A percentile compares a stretch with the other conserved stretches of the same genome.
Evolutionary conservation across 176 grass and related monocot species (phyloP).

Genomic region (Ensete glaucum): DNA sequence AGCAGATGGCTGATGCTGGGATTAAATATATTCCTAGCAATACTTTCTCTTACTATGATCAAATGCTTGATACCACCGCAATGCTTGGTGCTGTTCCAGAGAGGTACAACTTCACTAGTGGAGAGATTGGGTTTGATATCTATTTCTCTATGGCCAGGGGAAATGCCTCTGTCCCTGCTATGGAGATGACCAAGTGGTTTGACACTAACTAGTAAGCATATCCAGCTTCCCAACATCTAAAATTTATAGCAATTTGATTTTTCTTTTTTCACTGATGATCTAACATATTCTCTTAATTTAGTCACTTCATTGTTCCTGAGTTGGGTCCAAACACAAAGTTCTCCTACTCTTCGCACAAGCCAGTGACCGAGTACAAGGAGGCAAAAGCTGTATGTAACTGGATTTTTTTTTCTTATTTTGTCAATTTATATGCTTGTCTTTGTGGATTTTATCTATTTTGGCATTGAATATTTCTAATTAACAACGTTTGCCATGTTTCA

Average conservation of each 20-base stretch:
- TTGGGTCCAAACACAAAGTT: constrained; percentile 73
- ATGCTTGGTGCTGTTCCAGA: constrained; percentile 88
- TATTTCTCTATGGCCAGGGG: constrained; percentile 99
- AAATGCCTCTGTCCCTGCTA: constrained; percentile 85
- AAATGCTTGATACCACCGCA: constrained; percentile 82
- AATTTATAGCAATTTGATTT: background rate
- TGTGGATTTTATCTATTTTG: background rate
- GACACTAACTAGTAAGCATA: constrained; percentile 91
- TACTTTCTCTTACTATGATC: constrained; percentile 85
- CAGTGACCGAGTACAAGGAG: constrained; percentile 78
- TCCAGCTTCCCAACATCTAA: background rate
- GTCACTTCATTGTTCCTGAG: constrained; percentile 92
- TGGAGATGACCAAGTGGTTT: constrained; percentile 99
- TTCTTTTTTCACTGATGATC: constrained; percentile 8
- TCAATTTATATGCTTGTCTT: background rate
- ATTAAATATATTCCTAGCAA: constrained; percentile 99
- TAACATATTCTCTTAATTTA: constrained; percentile 16
- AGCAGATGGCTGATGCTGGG: constrained; percentile 87
- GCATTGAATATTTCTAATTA: background rate
- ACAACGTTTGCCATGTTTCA: too few relatives aligned
- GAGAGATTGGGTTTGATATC: constrained; percentile 64
- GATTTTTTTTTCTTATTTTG: background rate
- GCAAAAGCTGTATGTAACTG: constrained; percentile 61
- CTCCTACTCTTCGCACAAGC: constrained; percentile 76
- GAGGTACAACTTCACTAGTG: constrained; percentile 62